Base-by-base conservation (phyloP, 441 rosid genomes). In the Cnidoscolus chayamansa region DNA sequence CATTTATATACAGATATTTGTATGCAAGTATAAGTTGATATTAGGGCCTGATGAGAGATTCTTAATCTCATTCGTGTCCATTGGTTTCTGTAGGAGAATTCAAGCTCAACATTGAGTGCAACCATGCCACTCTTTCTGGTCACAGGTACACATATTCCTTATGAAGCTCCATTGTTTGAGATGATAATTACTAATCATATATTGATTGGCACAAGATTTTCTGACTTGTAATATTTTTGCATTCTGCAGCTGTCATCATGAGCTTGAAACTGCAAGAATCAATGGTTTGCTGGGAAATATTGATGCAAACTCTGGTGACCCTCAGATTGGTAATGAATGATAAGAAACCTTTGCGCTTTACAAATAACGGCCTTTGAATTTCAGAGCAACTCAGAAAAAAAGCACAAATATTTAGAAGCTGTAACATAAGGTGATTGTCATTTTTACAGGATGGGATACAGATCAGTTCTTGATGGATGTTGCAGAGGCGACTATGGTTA, bases 281-380 rank as follows among this genome's bases (percentile, higher is more conserved):
- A 89, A 89, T 80, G 98, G 98, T 71, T 76, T 95, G 53, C 87
- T 95, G 43, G 98, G 99, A 56, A 95, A 93, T 83, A 85, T 95
- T 68, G 98, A 95, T 84, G 98, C 97, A 10, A 95, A 95, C 93
- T 84, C 94, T 40, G 98, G 99, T 25, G 99, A 93, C 76, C 97
- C 99, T 75, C 97, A 95, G 78, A 84, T 87, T 32, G 98, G 98
- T 95, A 80, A 58, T 35, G 40, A 7, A 72, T 66, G 62, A 35
- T 68, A 69, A 48, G 32, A 68, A 65, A 30, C 61, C 60, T 70
- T 40, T n/a, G 19, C 5, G 40, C 40, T 35, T 35, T 35, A 35
- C 40, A 35, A 35, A 35, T 35, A 35, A 4, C 0, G 4, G 40
- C 40, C 40, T 35, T 35, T 35, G 40, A 4, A 35, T 35, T 4